Evolutionary conservation across 441 rosid genomes (phyloP).

Genomic region (Adansonia grandidieri): DNA sequence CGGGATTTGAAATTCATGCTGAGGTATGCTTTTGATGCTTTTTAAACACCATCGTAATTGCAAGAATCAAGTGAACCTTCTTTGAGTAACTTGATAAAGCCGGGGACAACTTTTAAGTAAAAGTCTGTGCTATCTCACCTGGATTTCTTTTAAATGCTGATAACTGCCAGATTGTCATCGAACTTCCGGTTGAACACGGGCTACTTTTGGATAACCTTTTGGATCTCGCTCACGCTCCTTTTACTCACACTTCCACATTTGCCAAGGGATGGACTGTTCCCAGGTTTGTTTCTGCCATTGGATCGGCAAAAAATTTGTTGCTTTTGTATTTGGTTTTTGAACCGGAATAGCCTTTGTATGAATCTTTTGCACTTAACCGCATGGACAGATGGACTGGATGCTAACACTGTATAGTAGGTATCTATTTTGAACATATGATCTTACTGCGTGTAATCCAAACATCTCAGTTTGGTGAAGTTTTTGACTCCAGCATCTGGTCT

Average conservation of each 20-base stretch:
- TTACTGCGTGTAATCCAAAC: conserved; percentile 22
- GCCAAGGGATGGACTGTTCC: conserved; percentile 99
- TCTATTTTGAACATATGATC: background rate
- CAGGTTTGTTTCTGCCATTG: conserved; percentile 53
- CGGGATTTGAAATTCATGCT: conserved; percentile 86
- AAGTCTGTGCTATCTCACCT: background rate
- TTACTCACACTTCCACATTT: conserved; percentile 94
- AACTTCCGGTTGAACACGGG: conserved; percentile 96
- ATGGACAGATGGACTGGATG: background rate
- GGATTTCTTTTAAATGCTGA: conserved; percentile 6
- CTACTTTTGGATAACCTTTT: conserved; percentile 90
- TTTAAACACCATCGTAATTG: conserved; percentile 17
- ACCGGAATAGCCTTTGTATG: background rate
- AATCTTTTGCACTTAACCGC: background rate
- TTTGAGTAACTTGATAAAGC: background rate
- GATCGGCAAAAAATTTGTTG: background rate
- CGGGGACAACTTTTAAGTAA: background rate
- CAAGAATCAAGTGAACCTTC: conserved; percentile 1
- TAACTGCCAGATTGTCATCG: conserved; percentile 79
- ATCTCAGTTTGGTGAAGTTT: conserved; percentile 82
- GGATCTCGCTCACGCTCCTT: conserved; percentile 98
- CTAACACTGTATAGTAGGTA: background rate
- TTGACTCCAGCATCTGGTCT: conserved; percentile 88
- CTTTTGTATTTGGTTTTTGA: background rate
- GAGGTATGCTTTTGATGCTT: conserved; percentile 55